Evolutionary conservation across 805 yeast species (phyloP), one percentile per base, ranked within the genome.

Genomic region (Sugiyamaella lignohabitans): DNA sequence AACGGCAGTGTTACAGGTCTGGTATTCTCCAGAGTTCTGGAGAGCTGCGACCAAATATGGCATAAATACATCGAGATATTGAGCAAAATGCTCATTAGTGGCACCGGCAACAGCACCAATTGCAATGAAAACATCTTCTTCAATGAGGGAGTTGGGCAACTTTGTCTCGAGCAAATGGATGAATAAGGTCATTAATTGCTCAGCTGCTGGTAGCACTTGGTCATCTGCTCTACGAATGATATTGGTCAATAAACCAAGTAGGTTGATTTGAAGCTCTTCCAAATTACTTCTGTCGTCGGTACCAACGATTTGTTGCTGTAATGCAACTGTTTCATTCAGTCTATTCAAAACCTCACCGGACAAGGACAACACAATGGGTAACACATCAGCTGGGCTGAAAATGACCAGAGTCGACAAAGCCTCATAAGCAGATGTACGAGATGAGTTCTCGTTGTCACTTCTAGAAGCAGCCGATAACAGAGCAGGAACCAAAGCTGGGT

Each of bases 341-440:
- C 95, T 79, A 49, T 68, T 68, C 60, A 91, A 72, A 21, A 83
- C 80, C 56, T 83, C 89, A 5, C 79, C 69, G 1, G 96, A 94
- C 55, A 91, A 76, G 40, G 74, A 72, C 51, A 84, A 81, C 32
- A 89, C 82, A 20, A 80, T 65, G 32, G 78, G 79, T 64, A 84
- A 72, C 36, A 84, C 84, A 58, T 79, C 85, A 39, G 72, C 73
- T 4, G 94, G 79, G 59, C 91, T 75, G 64, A 76, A 84, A 41
- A 80, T 74, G 20, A 91, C 95, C 60, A 89, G 70, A 0, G 91
- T 74, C 1, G 95, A 81, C 55, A 93, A 70, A 0, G 97, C 95
- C 67, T 94, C 96, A 64, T 87, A 93, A 1, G 98, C 95, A n/a
- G 97, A 87, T 1, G 98, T 91, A 61, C 98, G 77, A 4, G 95